Evolutionary conservation across 1,284 basidiomycete genomes (phyloP), one percentile per base, ranked within the genome.

Genomic region (Microbotryum lychnidis-dioicae): DNA sequence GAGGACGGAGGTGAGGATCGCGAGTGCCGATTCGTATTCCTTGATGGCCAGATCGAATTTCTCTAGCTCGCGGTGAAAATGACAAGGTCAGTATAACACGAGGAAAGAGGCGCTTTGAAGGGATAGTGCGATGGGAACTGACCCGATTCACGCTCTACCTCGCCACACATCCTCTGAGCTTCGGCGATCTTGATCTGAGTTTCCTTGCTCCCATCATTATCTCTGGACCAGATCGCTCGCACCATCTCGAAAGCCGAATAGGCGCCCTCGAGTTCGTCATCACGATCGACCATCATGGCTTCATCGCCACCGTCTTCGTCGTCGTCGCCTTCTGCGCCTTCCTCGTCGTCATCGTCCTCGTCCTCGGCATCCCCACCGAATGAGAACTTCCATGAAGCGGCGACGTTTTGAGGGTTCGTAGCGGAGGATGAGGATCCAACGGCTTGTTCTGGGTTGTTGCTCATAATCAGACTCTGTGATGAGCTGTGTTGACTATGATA

Each of bases 81-180:
- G 23, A 5, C 6, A 42, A 18, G 14, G 29, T 23, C 18, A 8
- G 37, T 12, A 42, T 18, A 6, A 18, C 5, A 6, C 16, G 18
- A 44, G 27, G 20, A 25, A 16, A 21, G 31, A 5, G 21, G 33
- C 21, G 44, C 42, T 5, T 10, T 31, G 8, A 23, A 52, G 52
- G 18, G 2, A 8, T n/a, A 6, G 37, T 25, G 23, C 50, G 23
- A 29, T 7, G 21, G 29, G 29, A n/a, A 46, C 61, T 54, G 27
- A 71, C 70, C 69, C 4, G 62, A 62, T 52, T 72, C 71, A 2
- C 65, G 66, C 8, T 65, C 69, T 12, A 72, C 71, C 50, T 72
- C 71, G 5, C 69, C 71, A 33, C 71, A 54, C 20, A 69, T 47
- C n/a, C 62, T 37, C 45, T 71, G 68, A 12, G 70, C 65, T 4